These are phyloP conservation scores for Artemisia annua DNA, from an alignment of 129 eudicot species.

Conservation along the genomic window DNA sequence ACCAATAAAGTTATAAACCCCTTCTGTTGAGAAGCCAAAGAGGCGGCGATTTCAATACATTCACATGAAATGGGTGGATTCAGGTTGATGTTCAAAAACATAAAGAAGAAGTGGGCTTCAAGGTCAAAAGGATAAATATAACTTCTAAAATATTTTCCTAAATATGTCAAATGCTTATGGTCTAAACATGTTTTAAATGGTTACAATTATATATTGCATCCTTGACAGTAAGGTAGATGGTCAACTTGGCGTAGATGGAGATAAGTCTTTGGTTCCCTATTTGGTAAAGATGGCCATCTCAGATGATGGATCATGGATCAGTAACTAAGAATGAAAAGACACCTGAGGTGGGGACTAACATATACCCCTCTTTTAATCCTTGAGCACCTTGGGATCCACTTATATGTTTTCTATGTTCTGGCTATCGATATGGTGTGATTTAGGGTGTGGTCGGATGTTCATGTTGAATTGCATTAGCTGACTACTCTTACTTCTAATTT, in stretches of 20 bases:
- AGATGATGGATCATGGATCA: slow-evolving; percentile 32
- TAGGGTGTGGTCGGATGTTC: not conserved
- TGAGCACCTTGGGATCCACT: not conserved
- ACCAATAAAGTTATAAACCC: not conserved
- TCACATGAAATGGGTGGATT: no score
- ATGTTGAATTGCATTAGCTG: not conserved
- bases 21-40: no score
- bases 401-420: slow-evolving; percentile 10
- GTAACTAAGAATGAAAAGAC: slow-evolving; percentile 33
- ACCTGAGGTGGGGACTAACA: slow-evolving; percentile 50
- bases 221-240: slow-evolving; percentile 72
- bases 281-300: slow-evolving; percentile 43
- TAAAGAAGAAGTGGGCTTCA: no score
- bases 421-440: not conserved
- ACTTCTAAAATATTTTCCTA: no score
- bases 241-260: slow-evolving; percentile 73
- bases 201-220: slow-evolving; percentile 20
- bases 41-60: no score
- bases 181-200: no score
- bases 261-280: slow-evolving; percentile 55
- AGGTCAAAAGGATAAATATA: no score
- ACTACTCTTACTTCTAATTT: no score
- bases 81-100: no score
- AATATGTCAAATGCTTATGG: no score
- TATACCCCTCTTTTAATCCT: not conserved